Conservation (phyloP, 2,329 filamentous ascomycete genomes). For the Colletotrichum sublineola region DNA sequence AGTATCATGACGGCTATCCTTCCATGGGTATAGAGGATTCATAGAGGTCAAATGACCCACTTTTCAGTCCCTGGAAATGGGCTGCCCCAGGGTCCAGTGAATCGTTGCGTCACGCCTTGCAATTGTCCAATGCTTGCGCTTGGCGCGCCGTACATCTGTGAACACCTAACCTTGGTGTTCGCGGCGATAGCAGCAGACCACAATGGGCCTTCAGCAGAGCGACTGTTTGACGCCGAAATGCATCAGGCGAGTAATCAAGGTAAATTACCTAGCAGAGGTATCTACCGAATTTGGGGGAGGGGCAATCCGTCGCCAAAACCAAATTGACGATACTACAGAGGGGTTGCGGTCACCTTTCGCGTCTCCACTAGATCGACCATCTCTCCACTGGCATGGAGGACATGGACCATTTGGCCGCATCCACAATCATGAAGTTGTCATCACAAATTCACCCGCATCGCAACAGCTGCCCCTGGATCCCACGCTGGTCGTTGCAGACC, state of each 20-base stretch:
- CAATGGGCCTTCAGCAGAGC: not conserved
- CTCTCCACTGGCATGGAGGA: slow-evolving; percentile 34
- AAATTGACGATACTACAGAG: slow-evolving; percentile 37
- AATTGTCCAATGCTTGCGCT: slow-evolving; percentile 2
- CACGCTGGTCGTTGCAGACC: slow-evolving; percentile 21
- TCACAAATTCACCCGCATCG: slow-evolving; percentile 30
- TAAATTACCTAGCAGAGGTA: not conserved
- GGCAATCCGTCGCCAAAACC: slow-evolving; percentile 22
- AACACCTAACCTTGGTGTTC: not conserved
- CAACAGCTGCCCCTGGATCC: slow-evolving; percentile 18
- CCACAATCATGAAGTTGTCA: slow-evolving; percentile 22
- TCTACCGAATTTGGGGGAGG: slow-evolving; percentile 33
- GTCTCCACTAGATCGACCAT: slow-evolving; percentile 40
- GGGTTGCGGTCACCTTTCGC: slow-evolving; percentile 26
- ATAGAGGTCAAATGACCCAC: slow-evolving; percentile 25
- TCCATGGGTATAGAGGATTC: slow-evolving; percentile 7
- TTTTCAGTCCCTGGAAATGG: slow-evolving; percentile 20
- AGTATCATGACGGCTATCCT: slow-evolving; percentile 26
- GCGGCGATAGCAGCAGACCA: not conserved
- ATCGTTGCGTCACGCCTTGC: slow-evolving; percentile 29
- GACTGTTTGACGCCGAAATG: slow-evolving; percentile 14
- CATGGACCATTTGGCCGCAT: slow-evolving; percentile 16
- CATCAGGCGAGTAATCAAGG: slow-evolving; percentile 16
- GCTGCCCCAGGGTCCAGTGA: slow-evolving; percentile 17
- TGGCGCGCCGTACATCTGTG: not conserved